Evolutionary conservation across 1,139 yeast species (phyloP).

Genomic region (Blastobotrys persicus): DNA sequence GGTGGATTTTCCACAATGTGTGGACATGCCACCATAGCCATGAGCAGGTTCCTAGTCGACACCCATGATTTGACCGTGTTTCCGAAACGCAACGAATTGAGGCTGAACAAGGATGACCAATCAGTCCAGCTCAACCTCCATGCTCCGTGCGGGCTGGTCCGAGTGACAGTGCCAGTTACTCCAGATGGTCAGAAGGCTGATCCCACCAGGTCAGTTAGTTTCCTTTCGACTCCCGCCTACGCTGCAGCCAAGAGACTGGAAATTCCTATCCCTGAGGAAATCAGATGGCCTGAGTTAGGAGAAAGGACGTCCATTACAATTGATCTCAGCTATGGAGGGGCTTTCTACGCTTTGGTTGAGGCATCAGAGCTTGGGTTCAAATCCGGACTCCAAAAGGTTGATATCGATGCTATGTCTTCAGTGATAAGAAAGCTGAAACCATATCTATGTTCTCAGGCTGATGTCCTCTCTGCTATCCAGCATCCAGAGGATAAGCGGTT

Average conservation of each 20-base stretch:
- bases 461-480: slow-evolving; percentile 1
- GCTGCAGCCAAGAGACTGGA: slow-evolving; percentile 1
- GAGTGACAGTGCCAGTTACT: slow-evolving; percentile 8
- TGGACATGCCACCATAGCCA: slow-evolving; percentile 9
- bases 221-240: slow-evolving; percentile 8
- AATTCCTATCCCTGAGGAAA: neutral
- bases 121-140: slow-evolving; percentile 5
- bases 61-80: slow-evolving; percentile 6
- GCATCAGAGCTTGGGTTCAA: slow-evolving; percentile 8
- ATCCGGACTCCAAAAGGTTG: neutral
- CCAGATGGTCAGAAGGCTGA: slow-evolving; percentile 6
- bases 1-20: slow-evolving; percentile 8
- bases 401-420: slow-evolving; percentile 1
- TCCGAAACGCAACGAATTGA: slow-evolving; percentile 6
- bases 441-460: neutral
- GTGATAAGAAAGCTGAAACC: slow-evolving; percentile 3
- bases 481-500: slow-evolving; percentile 8
- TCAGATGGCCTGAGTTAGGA: slow-evolving; percentile 9
- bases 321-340: slow-evolving; percentile 9
- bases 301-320: neutral
- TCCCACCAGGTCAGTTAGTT: slow-evolving; percentile 2
- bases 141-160: slow-evolving; percentile 8
- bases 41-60: slow-evolving; percentile 7
- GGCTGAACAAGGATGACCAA: neutral
- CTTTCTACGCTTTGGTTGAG: slow-evolving; percentile 8